Conservation (phyloP, 2,329 filamentous ascomycete genomes). For the Aspergillus sp. region DNA sequence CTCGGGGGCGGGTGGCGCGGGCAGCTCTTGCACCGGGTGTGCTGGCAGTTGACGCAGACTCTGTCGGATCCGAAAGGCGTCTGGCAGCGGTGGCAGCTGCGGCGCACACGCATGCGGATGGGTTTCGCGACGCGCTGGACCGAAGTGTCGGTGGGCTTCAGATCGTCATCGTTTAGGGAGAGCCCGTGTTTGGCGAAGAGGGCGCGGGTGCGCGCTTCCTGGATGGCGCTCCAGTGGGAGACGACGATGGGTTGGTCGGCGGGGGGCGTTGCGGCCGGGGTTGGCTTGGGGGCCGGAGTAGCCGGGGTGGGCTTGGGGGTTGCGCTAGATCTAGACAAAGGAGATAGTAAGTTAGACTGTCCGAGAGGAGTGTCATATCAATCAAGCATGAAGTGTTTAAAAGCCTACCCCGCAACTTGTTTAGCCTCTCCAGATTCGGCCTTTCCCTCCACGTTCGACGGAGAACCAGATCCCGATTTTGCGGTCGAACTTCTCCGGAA, state of each 20-base stretch:
- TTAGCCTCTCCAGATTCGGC: constrained; percentile 4
- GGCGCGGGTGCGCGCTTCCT: constrained; percentile 44
- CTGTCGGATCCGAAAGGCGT: constrained; percentile 71
- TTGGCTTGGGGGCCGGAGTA: constrained; percentile 4
- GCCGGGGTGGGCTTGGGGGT: not conserved
- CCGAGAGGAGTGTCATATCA: too few relatives aligned
- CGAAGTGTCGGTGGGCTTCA: constrained; percentile 36
- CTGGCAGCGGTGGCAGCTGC: constrained; percentile 76
- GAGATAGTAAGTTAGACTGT: not conserved
- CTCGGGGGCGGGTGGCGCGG: constrained; percentile 70
- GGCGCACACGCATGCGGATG: constrained; percentile 49
- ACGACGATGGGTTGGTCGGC: constrained; percentile 21
- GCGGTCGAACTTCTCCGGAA: constrained; percentile 32
- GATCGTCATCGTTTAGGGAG: constrained; percentile 43
- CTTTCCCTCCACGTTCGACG: constrained; percentile 19
- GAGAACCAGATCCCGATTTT: constrained; percentile 29
- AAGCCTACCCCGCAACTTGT: constrained; percentile 11
- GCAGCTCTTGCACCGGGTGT: constrained; percentile 78
- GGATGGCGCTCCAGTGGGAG: constrained; percentile 37
- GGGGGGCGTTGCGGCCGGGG: not conserved
- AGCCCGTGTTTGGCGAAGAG: constrained; percentile 50
- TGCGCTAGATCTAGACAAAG: not conserved
- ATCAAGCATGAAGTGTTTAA: not conserved
- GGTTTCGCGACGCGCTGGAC: constrained; percentile 46
- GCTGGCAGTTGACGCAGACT: constrained; percentile 73